Evolutionary conservation across 2,329 filamentous ascomycete genomes (phyloP), one percentile per base, ranked within the genome.

Genomic region (Penicillium sp.): DNA sequence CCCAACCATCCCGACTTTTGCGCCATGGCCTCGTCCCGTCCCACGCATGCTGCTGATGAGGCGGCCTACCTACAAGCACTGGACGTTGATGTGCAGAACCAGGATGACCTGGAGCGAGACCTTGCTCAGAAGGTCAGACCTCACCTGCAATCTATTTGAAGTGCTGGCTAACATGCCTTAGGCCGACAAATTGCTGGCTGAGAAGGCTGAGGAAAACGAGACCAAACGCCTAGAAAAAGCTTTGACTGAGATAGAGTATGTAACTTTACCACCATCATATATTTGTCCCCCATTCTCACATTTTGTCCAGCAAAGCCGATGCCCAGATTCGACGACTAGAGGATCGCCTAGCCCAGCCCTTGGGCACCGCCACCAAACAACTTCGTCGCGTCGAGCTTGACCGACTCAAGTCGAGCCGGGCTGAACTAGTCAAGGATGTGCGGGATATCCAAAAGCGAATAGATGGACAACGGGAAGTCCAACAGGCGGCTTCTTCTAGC

Each of bases 41-140:
- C 26, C 26, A 26, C 41, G 35, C 43, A 41, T 22, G 53, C 35
- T 35, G 56, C 56, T 56, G 84, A 86, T 60, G 87, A 90, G 67
- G 82, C 83, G 43, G 80, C 81, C 51, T 82, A 84, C 21, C 77
- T 92, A 27, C 79, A 81, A 56, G 83, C 83, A 44, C 77, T 92
- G 41, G 86, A 88, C 5, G 84, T 86, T 51, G 82, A 87, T 56
- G 86, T 95, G 22, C 86, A 91, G 56, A 87, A 96, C 67, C 93
- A 98, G 73, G 88, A 93, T 77, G 93, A 97, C 57, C 78, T 98
- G 21, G 93, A 97, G 74, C 84, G 91, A 60, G 92, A 96, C 68
- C 96, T 98, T 61, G 83, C 84, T 27, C 80, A 81, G 45, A 83
- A 88, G 72, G 75, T 77, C 67, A 48, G 51, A 11, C 52, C 10